Percentiles rank a stretch among this genome's conserved stretches.
Evolutionary conservation across 352 stramenopile species (phyloP).

Genomic region (Globisporangium cystogenes): DNA sequence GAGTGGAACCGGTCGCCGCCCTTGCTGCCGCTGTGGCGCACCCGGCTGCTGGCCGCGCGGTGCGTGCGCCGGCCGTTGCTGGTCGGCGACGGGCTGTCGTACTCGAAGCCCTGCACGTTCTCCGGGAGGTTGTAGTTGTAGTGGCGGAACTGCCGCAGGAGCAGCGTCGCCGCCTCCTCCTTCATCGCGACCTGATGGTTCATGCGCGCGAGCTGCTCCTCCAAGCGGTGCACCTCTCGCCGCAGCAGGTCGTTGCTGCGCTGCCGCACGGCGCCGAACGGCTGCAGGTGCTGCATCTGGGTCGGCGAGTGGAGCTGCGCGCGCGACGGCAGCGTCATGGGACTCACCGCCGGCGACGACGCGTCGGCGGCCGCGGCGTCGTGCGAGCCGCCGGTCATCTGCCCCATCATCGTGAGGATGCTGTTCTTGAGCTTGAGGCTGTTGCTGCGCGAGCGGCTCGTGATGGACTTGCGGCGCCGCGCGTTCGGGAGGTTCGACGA

Average conservation of each 20-base stretch:
- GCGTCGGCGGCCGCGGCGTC: conserved; percentile 11
- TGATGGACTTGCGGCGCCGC: conserved; percentile 46
- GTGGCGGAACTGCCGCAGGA: conserved; percentile 59
- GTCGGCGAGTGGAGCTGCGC: conserved; percentile 1
- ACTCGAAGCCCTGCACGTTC: conserved; percentile 35
- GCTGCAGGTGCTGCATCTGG: conserved; percentile 3
- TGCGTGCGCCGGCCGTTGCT: conserved; percentile 10
- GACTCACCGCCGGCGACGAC: not conserved
- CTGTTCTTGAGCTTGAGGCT: conserved; percentile 53
- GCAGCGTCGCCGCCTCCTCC: conserved; percentile 48
- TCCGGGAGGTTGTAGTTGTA: conserved; percentile 84
- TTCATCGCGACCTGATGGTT: conserved; percentile 63
- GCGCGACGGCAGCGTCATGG: conserved; percentile 3
- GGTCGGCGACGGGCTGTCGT: conserved; percentile 39
- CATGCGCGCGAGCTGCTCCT: conserved; percentile 54
- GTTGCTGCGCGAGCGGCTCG: conserved; percentile 58
- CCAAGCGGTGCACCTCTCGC: conserved; percentile 44
- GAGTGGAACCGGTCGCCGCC: conserved; percentile 17
- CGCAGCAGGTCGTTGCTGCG: conserved; percentile 45
- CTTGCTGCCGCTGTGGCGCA: conserved; percentile 10
- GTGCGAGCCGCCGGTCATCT: conserved; percentile 35
- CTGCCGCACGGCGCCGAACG: conserved; percentile 5
- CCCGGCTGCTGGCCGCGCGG: conserved; percentile 5
- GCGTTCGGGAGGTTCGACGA: conserved; percentile 32
- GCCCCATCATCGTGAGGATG: conserved; percentile 55